phyloP scores from a whole-genome alignment of 1,139 yeast genomes.

The Sugiyamaella grinbergsii region DNA sequence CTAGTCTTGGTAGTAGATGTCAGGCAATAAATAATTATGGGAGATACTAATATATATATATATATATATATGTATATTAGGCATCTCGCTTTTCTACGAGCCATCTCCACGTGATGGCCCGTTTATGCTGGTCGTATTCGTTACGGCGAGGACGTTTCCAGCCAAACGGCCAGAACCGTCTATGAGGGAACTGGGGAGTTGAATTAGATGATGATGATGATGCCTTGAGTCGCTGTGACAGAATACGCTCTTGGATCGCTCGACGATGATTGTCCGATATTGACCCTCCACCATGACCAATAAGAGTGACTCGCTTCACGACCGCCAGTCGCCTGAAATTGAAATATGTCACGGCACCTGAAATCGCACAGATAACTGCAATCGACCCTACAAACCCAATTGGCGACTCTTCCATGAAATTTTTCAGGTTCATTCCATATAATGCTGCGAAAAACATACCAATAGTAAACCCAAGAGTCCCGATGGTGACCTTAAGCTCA shows the following conservation, averaged over 20 bases:
- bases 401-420: constrained; percentile 77
- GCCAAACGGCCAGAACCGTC: constrained; percentile 8
- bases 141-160: constrained; percentile 10
- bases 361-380: constrained; percentile 43
- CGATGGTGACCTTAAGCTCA: constrained; percentile 81
- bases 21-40: neutral
- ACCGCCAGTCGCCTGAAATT: constrained; percentile 45
- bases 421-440: constrained; percentile 94
- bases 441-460: constrained; percentile 78
- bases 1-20: neutral
- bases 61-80: neutral
- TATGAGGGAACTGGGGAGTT: constrained; percentile 1
- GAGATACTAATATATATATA: too few relatives aligned
- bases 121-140: constrained; percentile 16
- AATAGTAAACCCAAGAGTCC: constrained; percentile 80
- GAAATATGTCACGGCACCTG: constrained; percentile 41
- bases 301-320: constrained; percentile 51
- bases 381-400: constrained; percentile 62
- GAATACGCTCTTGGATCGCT: constrained; percentile 1
- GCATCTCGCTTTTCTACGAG: constrained; percentile 25
- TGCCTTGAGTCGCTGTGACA: neutral
- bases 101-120: constrained; percentile 31
- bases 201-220: neutral
- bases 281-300: constrained; percentile 21
- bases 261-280: neutral